Evolutionary conservation across 2,329 filamentous ascomycete species (phyloP), one percentile per base, ranked within the genome.

Genomic region (Aspergillus fumigatus): DNA sequence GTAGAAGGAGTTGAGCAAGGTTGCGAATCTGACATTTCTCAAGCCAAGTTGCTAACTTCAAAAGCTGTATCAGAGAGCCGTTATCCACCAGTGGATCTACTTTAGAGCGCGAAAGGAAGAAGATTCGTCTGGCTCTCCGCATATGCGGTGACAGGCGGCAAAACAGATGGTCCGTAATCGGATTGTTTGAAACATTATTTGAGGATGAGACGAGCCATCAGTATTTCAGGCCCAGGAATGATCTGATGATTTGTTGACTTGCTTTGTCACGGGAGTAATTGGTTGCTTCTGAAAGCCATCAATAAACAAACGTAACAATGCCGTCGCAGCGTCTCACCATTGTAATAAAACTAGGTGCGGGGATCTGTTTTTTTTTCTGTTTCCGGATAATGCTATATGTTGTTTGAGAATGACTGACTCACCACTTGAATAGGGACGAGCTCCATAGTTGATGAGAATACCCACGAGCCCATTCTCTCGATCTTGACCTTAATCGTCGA

Each of bases 371-470:
- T 47, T 14, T 47, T 25, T 9, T 62, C 59, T 59, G 61, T 52
- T 50, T 55, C 41, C 9, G 19, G 45, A 47, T 62, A 51, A 51
- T 32, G 55, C 21, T 41, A 50, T 14, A 51, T 40, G n/a, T 40
- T 40, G 40, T 29, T 38, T n/a, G 49, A 45, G 50, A 53, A 51
- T 26, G 55, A 58, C 58, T 66, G 57, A 69, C 57, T 48, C 43
- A 21, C n/a, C 50, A 62, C 56, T 61, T 43, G 51, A 57, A 59
- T 65, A 99, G 94, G 94, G 67, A 97, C 94, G 49, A 97, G 92
- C 75, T 97, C 94, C n/a, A 97, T 99, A 65, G 92, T 99, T 62
- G 91, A 97, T 76, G 94, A 99, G 73, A 89, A 87, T 71, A 96
- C 90, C 23, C 94, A 96, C 76, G 90, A 97, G 70, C 94, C 94